Conservation (phyloP, 768 basidiomycete genomes). For the Thelephora aurantiotincta region DNA sequence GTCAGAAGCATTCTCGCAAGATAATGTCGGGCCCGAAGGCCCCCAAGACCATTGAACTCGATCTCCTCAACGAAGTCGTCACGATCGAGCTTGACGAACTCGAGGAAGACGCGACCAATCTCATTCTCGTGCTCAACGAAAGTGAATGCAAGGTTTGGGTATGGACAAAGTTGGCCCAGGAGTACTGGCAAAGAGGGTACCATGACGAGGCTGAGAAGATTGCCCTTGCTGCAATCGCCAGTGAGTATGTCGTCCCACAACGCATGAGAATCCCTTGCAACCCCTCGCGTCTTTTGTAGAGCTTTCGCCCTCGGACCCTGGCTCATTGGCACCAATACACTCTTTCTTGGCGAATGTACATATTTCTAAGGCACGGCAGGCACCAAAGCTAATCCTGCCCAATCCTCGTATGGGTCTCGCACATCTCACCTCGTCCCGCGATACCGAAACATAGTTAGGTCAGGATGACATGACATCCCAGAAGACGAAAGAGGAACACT, state of each 20-base stretch:
- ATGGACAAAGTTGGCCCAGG: slow-evolving; percentile 75
- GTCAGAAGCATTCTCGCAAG: not conserved
- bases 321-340: slow-evolving; percentile 56
- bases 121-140: slow-evolving; percentile 57
- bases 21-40: slow-evolving; percentile 8
- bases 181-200: slow-evolving; percentile 76
- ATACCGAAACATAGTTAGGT: slow-evolving; percentile 23
- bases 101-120: slow-evolving; percentile 63
- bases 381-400: slow-evolving; percentile 65
- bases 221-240: slow-evolving; percentile 47
- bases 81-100: slow-evolving; percentile 83
- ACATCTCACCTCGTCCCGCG: not conserved
- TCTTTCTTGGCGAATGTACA: slow-evolving; percentile 78
- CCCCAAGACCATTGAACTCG: slow-evolving; percentile 64
- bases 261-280: not conserved
- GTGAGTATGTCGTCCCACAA: slow-evolving; percentile 23
- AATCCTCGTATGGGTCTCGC: slow-evolving; percentile 52
- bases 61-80: slow-evolving; percentile 65
- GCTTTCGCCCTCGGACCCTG: slow-evolving; percentile 16
- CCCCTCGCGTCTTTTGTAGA: not conserved
- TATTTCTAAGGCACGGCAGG: slow-evolving; percentile 63
- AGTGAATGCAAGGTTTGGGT: slow-evolving; percentile 58
- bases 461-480: slow-evolving; percentile 48
- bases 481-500: slow-evolving; percentile 53
- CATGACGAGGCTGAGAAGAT: slow-evolving; percentile 69